phyloP scores from a whole-genome alignment of 495 filamentous ascomycete species.

The Lepidopterella palustris region DNA sequence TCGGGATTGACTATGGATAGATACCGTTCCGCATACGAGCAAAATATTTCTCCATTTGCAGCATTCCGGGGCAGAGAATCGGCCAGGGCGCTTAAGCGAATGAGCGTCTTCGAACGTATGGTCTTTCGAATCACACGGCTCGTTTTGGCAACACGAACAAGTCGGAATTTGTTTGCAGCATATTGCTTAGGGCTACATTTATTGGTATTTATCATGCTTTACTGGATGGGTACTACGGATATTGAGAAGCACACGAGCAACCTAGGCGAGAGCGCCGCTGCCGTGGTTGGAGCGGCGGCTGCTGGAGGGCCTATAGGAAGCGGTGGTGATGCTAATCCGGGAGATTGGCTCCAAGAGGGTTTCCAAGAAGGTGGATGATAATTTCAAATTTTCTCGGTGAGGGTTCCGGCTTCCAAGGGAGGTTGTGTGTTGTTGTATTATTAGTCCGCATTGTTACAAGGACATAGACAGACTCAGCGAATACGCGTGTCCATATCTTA shows the following conservation, averaged over 20 bases:
- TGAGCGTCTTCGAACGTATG: slow-evolving; percentile 83
- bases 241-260: slow-evolving; percentile 40
- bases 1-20: slow-evolving; percentile 69
- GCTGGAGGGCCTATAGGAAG: slow-evolving; percentile 4
- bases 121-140: slow-evolving; percentile 88
- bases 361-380: slow-evolving; percentile 35
- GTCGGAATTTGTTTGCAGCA: slow-evolving; percentile 88
- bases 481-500: background rate
- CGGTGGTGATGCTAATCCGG: slow-evolving; percentile 40
- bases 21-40: slow-evolving; percentile 90
- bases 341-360: slow-evolving; percentile 58
- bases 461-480: background rate
- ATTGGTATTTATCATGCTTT: slow-evolving; percentile 77
- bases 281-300: slow-evolving; percentile 32
- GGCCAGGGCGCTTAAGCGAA: slow-evolving; percentile 85
- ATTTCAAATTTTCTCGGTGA: background rate
- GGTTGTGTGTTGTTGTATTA: slow-evolving; percentile 5
- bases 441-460: background rate
- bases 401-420: background rate
- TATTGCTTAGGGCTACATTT: slow-evolving; percentile 89
- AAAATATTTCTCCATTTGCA: slow-evolving; percentile 90
- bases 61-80: slow-evolving; percentile 89
- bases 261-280: slow-evolving; percentile 44
- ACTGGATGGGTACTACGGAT: slow-evolving; percentile 61
- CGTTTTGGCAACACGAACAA: slow-evolving; percentile 82